Evolutionary conservation across 208 protist species (phyloP).

Genomic region (Angomonas deanei): DNA sequence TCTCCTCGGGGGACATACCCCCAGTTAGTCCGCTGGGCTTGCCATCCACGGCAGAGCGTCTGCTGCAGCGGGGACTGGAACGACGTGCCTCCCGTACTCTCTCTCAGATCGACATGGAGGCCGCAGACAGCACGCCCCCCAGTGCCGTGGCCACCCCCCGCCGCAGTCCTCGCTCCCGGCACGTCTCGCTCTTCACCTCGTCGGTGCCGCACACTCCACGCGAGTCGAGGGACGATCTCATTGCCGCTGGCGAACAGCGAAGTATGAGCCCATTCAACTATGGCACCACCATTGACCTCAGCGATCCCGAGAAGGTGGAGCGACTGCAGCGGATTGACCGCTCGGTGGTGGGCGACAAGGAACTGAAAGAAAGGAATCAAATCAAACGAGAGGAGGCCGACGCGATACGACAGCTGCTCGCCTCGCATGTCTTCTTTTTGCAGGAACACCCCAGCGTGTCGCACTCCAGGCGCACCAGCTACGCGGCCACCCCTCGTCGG

Average conservation of each 20-base stretch:
- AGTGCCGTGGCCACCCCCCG: neutral
- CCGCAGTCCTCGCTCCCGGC: neutral
- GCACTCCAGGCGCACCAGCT: too few species aligned
- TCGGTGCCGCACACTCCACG: too few species aligned
- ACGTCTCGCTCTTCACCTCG: too few species aligned
- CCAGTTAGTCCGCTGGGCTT: neutral
- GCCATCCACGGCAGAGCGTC: neutral
- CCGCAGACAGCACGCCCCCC: neutral
- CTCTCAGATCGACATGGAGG: neutral
- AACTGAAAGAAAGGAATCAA: neutral
- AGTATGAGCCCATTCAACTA: too few species aligned
- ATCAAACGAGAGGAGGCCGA: neutral
- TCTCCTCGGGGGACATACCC: too few species aligned
- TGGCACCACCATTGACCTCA: too few species aligned
- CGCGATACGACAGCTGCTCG: neutral
- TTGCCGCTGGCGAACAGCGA: too few species aligned
- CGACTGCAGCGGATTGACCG: neutral
- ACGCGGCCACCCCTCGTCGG: too few species aligned
- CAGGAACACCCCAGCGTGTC: too few species aligned
- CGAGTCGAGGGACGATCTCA: too few species aligned
- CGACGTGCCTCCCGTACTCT: neutral
- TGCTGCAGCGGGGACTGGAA: neutral
- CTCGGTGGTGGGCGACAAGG: neutral
- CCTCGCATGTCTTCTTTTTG: neutral
- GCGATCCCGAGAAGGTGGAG: neutral